Evolutionary conservation across 225 moss, liverwort and hornwort species (phyloP).

Genomic region (Pseudisothecium myosuroides): DNA sequence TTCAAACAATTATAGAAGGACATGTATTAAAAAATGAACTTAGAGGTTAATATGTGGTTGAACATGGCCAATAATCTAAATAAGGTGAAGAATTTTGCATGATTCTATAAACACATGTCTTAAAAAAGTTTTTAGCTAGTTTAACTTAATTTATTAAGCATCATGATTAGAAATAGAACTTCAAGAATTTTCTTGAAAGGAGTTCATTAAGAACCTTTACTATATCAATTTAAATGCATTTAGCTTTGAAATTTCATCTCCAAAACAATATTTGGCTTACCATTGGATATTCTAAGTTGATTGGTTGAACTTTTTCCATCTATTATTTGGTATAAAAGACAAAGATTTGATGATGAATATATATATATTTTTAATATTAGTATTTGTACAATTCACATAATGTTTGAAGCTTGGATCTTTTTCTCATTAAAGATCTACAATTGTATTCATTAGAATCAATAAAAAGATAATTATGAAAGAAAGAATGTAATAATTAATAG

Average conservation of each 20-base stretch:
- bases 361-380: not conserved
- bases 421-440: not conserved
- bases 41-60: too few species aligned
- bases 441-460: not conserved
- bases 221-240: not conserved
- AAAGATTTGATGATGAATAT: not conserved
- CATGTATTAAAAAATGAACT: too few species aligned
- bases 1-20: too few species aligned
- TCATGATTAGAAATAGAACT: not conserved
- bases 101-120: not conserved
- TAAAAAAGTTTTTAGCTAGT: accelerated
- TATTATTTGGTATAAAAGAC: accelerated
- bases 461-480: not conserved
- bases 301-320: not conserved
- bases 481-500: not conserved
- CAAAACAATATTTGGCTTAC: not conserved
- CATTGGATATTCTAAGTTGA: not conserved
- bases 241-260: not conserved
- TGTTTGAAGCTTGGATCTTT: not conserved
- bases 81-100: not conserved
- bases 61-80: too few species aligned
- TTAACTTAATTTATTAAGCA: not conserved
- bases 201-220: accelerated
- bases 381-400: not conserved
- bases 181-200: not conserved